Base-by-base conservation (phyloP, 306 rosid species). In the Fragaria ananassa region DNA sequence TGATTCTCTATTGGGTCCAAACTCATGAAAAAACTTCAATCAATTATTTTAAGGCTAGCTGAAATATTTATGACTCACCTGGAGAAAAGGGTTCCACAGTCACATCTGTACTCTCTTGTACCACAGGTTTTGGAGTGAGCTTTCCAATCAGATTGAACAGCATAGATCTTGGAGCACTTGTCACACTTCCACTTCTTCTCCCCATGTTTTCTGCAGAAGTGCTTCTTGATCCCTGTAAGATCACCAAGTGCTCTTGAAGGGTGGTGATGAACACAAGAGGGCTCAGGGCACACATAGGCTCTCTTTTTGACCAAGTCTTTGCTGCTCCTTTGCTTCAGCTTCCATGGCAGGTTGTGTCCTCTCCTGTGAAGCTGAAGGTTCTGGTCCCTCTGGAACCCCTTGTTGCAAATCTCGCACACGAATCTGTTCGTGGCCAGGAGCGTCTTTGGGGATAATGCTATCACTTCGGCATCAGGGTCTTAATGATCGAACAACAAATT, bases 141-240 rank as follows among this genome's bases (percentile, higher is more conserved):
- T 79, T 89, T 96, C 98, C 99, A 96, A 81, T 96, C 99, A 19
- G 99, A 96, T 74, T 91, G 93, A 84, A 96, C 99, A 0, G 99
- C 98, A 71, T 96, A 96, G 74, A 93, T 81, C 91, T 93, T 96
- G 4, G 93, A 89, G 84, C 99, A 96, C 81, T 91, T 96, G 2
- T 89, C 93, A 82, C 99, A 96, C 83, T 93, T 96, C 99, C 99
- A 96, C 79, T 96, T 96, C 84, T 96, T 93, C 92, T 96, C 99
- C 5, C 99, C 97, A 72, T 96, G 99, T 74, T 96, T 96, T 79
- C 99, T 93, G 74, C 94, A 87, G 18, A 61, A 96, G 80, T 96
- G 99, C 60, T 96, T 96, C 88, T 96, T 96, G 46, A 96, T 91
- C 62, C 99, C 99, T 0, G 99, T 96, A 5, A 96, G 93, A 76